phyloP scores from a whole-genome alignment of 768 basidiomycete species.

The Lentinula sp. region DNA sequence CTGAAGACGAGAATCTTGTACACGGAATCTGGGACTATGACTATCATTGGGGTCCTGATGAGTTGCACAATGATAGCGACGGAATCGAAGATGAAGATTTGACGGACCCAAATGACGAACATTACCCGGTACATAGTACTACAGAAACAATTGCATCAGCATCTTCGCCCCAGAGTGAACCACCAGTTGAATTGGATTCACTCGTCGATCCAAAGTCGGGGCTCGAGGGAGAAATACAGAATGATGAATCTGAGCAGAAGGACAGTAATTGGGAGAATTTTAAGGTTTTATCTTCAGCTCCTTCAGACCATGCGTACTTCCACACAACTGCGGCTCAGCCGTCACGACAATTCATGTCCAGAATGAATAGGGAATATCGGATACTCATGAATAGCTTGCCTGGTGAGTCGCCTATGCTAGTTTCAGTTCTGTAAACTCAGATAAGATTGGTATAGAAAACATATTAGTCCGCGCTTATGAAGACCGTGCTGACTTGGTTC shows the following conservation, averaged over 20 bases:
- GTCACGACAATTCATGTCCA: slow-evolving; percentile 65
- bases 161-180: not conserved
- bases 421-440: not conserved
- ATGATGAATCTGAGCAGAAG: slow-evolving; percentile 18
- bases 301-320: slow-evolving; percentile 79
- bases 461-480: slow-evolving; percentile 90
- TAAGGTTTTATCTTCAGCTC: slow-evolving; percentile 67
- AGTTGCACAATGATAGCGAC: slow-evolving; percentile 34
- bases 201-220: not conserved
- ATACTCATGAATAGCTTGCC: slow-evolving; percentile 75
- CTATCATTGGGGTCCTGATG: slow-evolving; percentile 35
- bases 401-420: slow-evolving; percentile 39
- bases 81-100: slow-evolving; percentile 31
- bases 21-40: slow-evolving; percentile 38
- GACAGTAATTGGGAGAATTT: slow-evolving; percentile 67
- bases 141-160: slow-evolving; percentile 3
- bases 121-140: slow-evolving; percentile 16
- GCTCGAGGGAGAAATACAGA: not conserved
- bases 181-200: not conserved
- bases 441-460: slow-evolving; percentile 44
- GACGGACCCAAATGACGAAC: slow-evolving; percentile 21
- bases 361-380: slow-evolving; percentile 81
- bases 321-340: slow-evolving; percentile 54
- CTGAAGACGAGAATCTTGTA: slow-evolving; percentile 37
- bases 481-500: slow-evolving; percentile 80